phyloP scores from a whole-genome alignment of 305 asterid species.

The Fraxinus sp. region DNA sequence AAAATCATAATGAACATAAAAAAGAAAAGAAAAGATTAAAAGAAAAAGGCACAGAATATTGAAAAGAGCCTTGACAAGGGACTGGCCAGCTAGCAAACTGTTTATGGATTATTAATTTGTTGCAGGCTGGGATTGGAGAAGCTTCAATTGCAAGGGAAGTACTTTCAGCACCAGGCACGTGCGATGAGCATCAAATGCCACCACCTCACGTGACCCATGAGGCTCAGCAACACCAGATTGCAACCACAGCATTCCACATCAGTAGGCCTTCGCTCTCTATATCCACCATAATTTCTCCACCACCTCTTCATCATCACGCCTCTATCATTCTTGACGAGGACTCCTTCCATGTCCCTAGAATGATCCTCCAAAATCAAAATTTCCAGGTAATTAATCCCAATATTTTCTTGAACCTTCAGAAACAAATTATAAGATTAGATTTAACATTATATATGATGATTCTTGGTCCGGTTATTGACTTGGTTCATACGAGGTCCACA shows the following conservation, averaged over 20 bases:
- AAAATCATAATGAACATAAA: background rate
- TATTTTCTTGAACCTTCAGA: conserved; percentile 1
- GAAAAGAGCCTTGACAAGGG: background rate
- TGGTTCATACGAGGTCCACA: background rate
- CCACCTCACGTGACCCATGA: conserved; percentile 51
- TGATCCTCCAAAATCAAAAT: conserved; percentile 59
- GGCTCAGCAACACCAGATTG: conserved; percentile 36
- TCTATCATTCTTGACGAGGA: conserved; percentile 69
- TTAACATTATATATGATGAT: background rate
- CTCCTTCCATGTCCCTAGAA: conserved; percentile 63
- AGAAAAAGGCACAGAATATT: background rate
- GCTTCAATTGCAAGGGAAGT: conserved; percentile 66
- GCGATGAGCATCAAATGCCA: conserved; percentile 45
- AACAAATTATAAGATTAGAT: conserved; percentile 18
- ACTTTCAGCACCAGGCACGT: conserved; percentile 33
- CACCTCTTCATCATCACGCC: conserved; percentile 57
- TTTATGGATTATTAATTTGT: conserved; percentile 3
- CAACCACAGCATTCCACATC: conserved; percentile 62
- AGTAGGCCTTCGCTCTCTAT: conserved; percentile 77
- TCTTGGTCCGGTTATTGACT: background rate
- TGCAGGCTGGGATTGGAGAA: conserved; percentile 69
- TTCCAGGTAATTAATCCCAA: conserved; percentile 50
- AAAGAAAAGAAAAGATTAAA: background rate
- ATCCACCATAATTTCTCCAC: conserved; percentile 72
- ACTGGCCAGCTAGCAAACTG: background rate